Evolutionary conservation across 345 rosid genomes (phyloP), one percentile per base, ranked within the genome.

Genomic region (Combretum micranthum): DNA sequence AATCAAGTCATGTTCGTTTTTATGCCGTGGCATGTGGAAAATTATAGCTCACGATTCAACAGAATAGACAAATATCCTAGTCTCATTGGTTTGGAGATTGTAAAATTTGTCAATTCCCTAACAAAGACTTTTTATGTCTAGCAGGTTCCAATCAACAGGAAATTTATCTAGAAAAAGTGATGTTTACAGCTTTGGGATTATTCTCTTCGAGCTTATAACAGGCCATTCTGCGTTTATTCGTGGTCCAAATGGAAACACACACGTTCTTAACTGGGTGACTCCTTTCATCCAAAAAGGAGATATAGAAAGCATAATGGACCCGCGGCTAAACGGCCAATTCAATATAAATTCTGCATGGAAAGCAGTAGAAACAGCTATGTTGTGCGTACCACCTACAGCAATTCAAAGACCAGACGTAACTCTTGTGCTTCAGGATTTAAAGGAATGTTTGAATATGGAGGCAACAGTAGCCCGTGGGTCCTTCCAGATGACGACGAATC

Each of bases 161-260:
- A 52, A 20, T 50, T 13, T 58, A 1, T 62, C 45, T 0, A 61
- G 62, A 5, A 64, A 60, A 56, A 56, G 57, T 18, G 69, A 64
- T 45, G 62, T 64, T 15, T 70, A 59, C 7, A 60, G 66, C 12
- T 70, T 70, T 32, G 69, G 74, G 10, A 20, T 70, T 15, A 62
- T 70, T 12, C 62, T 71, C 0, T 15, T 71, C 11, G 59, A 57
- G 32, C 42, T 66, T 18, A 62, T 62, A 13, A 52, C 71, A 25
- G 25, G 66, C 21, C 32, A 22, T 13, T 45, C 67, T 3, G 67
- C 50, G 8, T 18, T 52, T 64, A 13, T 58, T 17, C 15, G 39
- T 14, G 15, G 12, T 2, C 57, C n/a, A 50, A 32, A 32, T 12
- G 47, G 56, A n/a, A 64, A 32, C 4, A 53, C 47, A 18, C 59